Evolutionary conservation across 2,329 filamentous ascomycete genomes (phyloP), one percentile per base, ranked within the genome.

Genomic region (Arthrobotrys sinensis): DNA sequence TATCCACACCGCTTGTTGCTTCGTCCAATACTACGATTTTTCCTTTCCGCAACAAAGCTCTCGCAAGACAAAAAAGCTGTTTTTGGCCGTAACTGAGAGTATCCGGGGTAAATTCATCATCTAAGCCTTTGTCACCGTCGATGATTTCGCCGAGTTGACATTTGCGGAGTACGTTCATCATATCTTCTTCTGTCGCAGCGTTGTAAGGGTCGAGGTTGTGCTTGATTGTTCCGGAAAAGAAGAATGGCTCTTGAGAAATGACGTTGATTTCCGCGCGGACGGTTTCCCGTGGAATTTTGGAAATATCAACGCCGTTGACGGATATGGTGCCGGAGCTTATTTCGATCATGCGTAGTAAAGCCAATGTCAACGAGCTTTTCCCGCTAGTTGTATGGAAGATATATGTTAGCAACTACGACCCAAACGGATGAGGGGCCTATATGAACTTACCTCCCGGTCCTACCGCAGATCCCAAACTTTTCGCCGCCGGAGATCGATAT

Each of bases 221-320:
- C 1, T 87, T 85, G 1, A 89, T 83, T 0, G 83, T 86, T 19
- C 86, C 86, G 4, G 85, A 84, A 2, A 89, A 83, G 28, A 88
- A 83, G 80, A 88, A 86, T 0, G 87, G 84, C 62, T 89, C 88
- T 82, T 89, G 88, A 0, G 88, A 86, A 2, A 89, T 82, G 0
- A 85, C 84, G 14, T 85, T 85, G 5, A 88, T 82, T 0, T 85
- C 83, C 8, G 84, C 82, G n/a, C 88, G 86, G n/a, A 88, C 82
- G 0, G 82, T 80, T 19, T 87, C 83, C 6, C 85, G 84, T 2
- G 86, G 84, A 0, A 89, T 78, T 2, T 81, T 83, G 4, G 84
- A 81, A 28, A 89, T 83, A 68, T 88, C 85, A 7, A 88, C 72
- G 0, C 84, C 84, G 80, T 89, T 87, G 12, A 89, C 84, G 1